These are phyloP conservation scores for Cucurbita maxima DNA, from an alignment of 306 rosid genomes.

Conservation along the genomic window DNA sequence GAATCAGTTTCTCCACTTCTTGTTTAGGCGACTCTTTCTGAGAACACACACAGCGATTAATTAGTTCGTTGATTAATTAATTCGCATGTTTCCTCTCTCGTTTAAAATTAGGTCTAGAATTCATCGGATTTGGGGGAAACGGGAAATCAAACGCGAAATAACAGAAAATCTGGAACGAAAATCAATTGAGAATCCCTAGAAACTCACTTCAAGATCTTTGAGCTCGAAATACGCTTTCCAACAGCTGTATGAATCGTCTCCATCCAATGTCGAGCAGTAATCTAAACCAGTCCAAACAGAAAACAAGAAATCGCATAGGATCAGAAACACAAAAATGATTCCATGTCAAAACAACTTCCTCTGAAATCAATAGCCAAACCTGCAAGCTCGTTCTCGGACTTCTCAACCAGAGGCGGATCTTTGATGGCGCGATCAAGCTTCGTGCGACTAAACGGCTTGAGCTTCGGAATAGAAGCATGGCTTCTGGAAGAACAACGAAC, in stretches of 20 bases:
- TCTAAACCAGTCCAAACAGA: slow-evolving; percentile 17
- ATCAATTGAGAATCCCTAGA: neutral
- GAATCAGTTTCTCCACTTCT: slow-evolving; percentile 65
- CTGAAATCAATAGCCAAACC: slow-evolving; percentile 19
- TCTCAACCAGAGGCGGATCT: slow-evolving; percentile 66
- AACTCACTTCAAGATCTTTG: slow-evolving; percentile 62
- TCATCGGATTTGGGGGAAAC: neutral
- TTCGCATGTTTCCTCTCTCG: neutral
- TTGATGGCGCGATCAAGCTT: slow-evolving; percentile 40
- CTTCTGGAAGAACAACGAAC: slow-evolving; percentile 40
- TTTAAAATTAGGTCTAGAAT: neutral
- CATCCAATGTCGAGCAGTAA: slow-evolving; percentile 73
- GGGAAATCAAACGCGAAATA: neutral
- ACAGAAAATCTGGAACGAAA: neutral
- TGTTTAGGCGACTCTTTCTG: slow-evolving; percentile 56
- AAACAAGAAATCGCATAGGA: neutral
- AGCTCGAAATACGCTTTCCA: slow-evolving; percentile 92
- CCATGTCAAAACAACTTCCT: neutral
- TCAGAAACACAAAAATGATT: neutral
- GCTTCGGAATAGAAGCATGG: slow-evolving; percentile 56
- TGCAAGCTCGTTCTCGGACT: slow-evolving; percentile 48
- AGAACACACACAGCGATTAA: neutral
- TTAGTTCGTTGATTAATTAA: too few species aligned
- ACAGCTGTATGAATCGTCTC: slow-evolving; percentile 73
- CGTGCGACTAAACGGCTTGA: slow-evolving; percentile 68